Base-by-base conservation (phyloP, 805 yeast genomes). In the Kazachstania taianensis region DNA sequence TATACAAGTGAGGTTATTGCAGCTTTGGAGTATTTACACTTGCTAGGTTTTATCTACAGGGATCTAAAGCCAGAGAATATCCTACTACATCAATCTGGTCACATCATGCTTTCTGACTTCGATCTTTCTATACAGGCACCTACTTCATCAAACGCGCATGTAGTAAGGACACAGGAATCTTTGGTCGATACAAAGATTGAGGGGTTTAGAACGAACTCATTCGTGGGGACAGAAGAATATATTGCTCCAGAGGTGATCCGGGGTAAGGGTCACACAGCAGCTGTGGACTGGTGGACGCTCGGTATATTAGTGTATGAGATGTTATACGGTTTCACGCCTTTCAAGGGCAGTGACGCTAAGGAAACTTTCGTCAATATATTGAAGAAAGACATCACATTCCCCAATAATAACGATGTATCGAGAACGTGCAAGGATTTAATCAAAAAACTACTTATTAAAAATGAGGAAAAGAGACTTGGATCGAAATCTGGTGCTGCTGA, bases 241-340 rank as follows among this genome's bases (percentile, higher is more conserved):
- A 86, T 92, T 50, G 97, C 99, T 0, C 99, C 99, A 0, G 99
- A 92, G 53, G 98, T 92, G 4, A 92, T 92, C 37, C 68, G 92
- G 56, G 97, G 97, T 1, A 83, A 87, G 48, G 98, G 98, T 2
- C 99, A 92, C 51, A 89, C 97, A 1, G 80, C 89, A 6, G 96
- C 97, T 0, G 98, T 92, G 13, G 99, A 92, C 59, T 92, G 98
- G 98, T 92, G 99, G 99, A 92, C 98, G 0, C 65, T 92, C 45
- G 99, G 99, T 3, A 86, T 92, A 15, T 69, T 92, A 49, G 66
- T 86, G 17, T 94, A 76, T 59, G 99, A 92, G 55, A 92, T 92
- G 98, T 63, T 92, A 16, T 87, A 75, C 58, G 97, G 97, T 1
- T 81, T 85, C 7, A 92, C 98, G 0, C 99, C 99, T 2, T 92